Evolutionary conservation across 2,329 filamentous ascomycete genomes (phyloP).

Genomic region (Shiraia bambusicola): DNA sequence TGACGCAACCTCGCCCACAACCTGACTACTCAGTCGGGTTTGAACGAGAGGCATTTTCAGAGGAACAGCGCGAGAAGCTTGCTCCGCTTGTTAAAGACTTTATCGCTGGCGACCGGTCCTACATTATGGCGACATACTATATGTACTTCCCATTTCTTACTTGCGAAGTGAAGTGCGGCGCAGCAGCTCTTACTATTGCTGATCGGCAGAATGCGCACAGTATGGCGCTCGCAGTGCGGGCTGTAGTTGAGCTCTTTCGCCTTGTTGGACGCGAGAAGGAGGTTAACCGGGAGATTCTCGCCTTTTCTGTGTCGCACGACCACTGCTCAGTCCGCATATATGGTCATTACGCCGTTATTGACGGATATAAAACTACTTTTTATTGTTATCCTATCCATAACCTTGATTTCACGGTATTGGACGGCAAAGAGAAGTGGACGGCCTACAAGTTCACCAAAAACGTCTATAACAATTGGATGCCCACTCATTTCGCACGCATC

Average conservation of each 20-base stretch:
- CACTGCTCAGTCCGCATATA: constrained; percentile 18
- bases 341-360: constrained; percentile 19
- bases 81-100: constrained; percentile 23
- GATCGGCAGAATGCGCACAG: constrained; percentile 32
- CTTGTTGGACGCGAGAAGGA: constrained; percentile 17
- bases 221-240: constrained; percentile 21
- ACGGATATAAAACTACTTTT: constrained; percentile 12
- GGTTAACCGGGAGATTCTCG: constrained; percentile 23
- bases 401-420: constrained; percentile 1
- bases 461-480: constrained; percentile 13
- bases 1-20: constrained; percentile 44
- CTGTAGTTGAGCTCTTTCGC: constrained; percentile 21
- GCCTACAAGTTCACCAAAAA: too few relatives aligned
- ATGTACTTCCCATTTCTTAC: constrained; percentile 56
- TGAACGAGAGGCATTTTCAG: constrained; percentile 45
- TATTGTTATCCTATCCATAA: constrained; percentile 12
- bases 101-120: constrained; percentile 35
- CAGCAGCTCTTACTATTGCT: constrained; percentile 32
- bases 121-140: constrained; percentile 49
- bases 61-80: constrained; percentile 48
- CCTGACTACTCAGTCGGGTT: too few relatives aligned
- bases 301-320: constrained; percentile 24
- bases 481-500: constrained; percentile 10
- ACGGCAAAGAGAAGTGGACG: constrained; percentile 10
- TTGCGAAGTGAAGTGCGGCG: constrained; percentile 53